These are phyloP conservation scores for Candida hispaniensis DNA, from an alignment of 805 yeast species.

Conservation along the genomic window DNA sequence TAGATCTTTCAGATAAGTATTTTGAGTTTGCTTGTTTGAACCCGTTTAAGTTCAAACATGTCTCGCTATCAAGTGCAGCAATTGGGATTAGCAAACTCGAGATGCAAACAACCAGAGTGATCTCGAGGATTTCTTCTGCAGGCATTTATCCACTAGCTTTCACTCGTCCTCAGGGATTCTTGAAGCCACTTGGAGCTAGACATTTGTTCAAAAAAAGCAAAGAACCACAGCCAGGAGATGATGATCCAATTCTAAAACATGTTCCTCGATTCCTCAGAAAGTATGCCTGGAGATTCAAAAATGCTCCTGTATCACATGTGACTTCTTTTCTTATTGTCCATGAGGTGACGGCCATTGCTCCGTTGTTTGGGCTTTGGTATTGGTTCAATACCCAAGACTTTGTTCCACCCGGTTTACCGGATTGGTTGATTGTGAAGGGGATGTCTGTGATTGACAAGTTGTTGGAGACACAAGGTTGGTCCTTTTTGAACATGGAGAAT, in stretches of 20 bases:
- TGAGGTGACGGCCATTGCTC: conserved; percentile 64
- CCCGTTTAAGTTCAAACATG: no score
- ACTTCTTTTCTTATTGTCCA: conserved; percentile 59
- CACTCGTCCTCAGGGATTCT: no score
- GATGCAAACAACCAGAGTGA: no score
- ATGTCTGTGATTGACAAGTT: conserved; percentile 25
- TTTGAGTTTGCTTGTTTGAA: no score
- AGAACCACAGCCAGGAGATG: conserved; percentile 11
- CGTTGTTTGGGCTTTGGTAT: conserved; percentile 60
- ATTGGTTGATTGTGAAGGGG: conserved; percentile 42
- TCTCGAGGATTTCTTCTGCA: no score
- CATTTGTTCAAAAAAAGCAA: no score
- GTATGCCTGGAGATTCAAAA: conserved; percentile 39
- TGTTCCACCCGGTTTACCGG: conserved; percentile 46
- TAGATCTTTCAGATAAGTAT: no score
- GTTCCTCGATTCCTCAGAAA: conserved; percentile 43
- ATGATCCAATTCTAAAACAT: conserved; percentile 29
- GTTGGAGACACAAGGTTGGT: conserved; percentile 5
- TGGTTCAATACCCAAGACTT: conserved; percentile 45
- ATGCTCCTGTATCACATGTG: conserved; percentile 51
- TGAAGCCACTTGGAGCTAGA: no score
- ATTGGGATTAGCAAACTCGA: no score
- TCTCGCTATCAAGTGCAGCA: no score
- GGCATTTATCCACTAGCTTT: no score
- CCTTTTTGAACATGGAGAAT: conserved; percentile 35